Evolutionary conservation across 2,329 filamentous ascomycete species (phyloP), one percentile per base, ranked within the genome.

Genomic region (Fusarium mexicanum): DNA sequence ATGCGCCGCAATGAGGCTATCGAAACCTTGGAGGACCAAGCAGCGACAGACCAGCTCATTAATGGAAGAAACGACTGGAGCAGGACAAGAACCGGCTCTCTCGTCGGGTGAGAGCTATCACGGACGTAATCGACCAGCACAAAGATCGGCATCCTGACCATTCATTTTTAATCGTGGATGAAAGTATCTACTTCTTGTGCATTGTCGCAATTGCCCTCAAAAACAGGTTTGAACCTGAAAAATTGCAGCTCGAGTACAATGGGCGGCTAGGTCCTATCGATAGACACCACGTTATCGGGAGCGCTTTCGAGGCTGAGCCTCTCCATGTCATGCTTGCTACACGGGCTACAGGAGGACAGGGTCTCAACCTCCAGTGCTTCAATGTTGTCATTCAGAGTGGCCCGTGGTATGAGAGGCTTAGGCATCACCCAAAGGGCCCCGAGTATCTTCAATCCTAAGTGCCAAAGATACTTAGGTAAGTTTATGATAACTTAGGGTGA

Each of bases 381-480:
- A 48, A 17, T 12, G 6, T 7, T 7, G 20, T 31, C 9, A 5
- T 22, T 0, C 13, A 22, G 7, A 8, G 44, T 7, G 6, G 13
- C 9, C 14, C 14, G 26, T 22, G 46, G 46, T 26, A 44, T 20
- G 7, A 20, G 43, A 26, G 12, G 44, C 4, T 14, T 4, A 10
- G 2, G 9, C 18, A 9, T 2, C 5, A 1, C 44, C 18, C 6
- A 22, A 22, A 22, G 46, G 44, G 13, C 26, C 2, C 18, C 0
- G 26, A 5, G 20, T 29, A 10, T 16, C 26, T 29, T 29, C 26
- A 5, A 11, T 48, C 46, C 9, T 14, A 22, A 48, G 4, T 48
- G 26, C 46, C 18, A 3, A 3, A 22, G 6, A 16, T 29, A 8
- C 13, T 47, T 48, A 29, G 26, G 46, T 12, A 48, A 29, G 6